Evolutionary conservation across 2,329 filamentous ascomycete genomes (phyloP), one percentile per base, ranked within the genome.

Genomic region (Fusarium irregulare): DNA sequence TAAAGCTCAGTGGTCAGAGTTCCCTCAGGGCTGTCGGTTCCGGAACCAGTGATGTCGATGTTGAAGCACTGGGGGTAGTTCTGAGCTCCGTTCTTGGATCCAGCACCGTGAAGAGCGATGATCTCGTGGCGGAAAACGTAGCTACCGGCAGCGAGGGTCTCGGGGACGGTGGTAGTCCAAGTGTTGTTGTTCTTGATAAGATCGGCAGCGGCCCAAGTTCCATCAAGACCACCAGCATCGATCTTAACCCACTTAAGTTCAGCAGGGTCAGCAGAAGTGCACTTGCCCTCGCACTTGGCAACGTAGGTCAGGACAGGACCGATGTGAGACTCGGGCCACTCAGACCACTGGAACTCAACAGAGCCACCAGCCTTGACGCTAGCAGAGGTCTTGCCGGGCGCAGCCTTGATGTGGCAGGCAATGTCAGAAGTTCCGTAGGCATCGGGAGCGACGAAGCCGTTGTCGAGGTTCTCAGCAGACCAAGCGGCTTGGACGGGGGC

Each of bases 201-300:
- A 12, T 83, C 76, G 64, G 73, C 73, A 32, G 79, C 74, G 34
- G 77, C 77, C 80, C 81, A 83, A 10, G 61, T 71, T 64, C 77
- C 64, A 50, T 78, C 80, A 56, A 80, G 78, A 34, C 88, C 82
- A 70, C 87, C 89, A 67, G 85, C 84, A 49, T 86, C 84, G 60
- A 92, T 90, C 85, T 92, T 92, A 83, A 90, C 87, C 80, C 86
- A 91, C 72, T 86, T 78, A 45, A 91, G 83, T 6, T 79, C 75
- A 6, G 79, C 78, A 78, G 87, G 85, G 78, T 87, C 84, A 57
- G 85, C 86, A 1, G 77, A 75, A 41, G 83, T 80, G 79, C 87
- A 90, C 75, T 87, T 84, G 46, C 84, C 81, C 18, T 51, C 37
- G 81, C 87, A 89, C 76, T 85, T 83, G 67, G 89, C 89, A 30